These are phyloP conservation scores for Rosa persica DNA, from an alignment of 306 rosid species.

Conservation along the genomic window DNA sequence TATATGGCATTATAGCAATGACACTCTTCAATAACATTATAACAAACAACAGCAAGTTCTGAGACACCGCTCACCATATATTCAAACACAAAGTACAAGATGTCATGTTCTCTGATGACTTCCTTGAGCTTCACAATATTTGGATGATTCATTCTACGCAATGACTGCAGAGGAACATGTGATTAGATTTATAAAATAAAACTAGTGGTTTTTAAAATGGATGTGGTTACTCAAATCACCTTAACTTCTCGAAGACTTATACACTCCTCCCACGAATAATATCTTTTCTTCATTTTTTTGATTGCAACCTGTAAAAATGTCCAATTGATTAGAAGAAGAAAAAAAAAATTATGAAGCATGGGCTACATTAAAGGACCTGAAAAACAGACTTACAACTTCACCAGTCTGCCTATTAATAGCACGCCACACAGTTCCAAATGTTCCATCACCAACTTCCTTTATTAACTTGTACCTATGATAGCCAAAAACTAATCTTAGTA, in stretches of 20 bases:
- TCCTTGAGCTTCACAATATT: conserved; percentile 95
- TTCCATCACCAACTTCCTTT: conserved; percentile 99
- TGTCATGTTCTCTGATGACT: conserved; percentile 89
- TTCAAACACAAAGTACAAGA: conserved; percentile 87
- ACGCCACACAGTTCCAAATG: conserved; percentile 97
- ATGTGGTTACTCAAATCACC: conserved; percentile 39
- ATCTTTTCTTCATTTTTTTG: conserved; percentile 95
- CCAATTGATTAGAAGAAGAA: not conserved
- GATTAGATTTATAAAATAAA: not conserved
- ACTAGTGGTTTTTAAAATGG: not conserved
- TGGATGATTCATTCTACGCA: conserved; percentile 86
- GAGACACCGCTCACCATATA: conserved; percentile 70
- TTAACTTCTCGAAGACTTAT: conserved; percentile 93
- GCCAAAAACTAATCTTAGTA: not conserved
- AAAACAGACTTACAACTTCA: conserved; percentile 75
- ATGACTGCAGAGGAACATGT: conserved; percentile 49
- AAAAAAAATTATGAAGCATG: not conserved
- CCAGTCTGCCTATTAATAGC: conserved; percentile 89
- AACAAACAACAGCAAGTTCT: not conserved
- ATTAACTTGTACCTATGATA: conserved; percentile 73
- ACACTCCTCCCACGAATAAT: conserved; percentile 97
- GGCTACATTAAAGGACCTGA: not conserved
- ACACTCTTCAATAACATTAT: not conserved
- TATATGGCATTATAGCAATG: not conserved
- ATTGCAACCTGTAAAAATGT: conserved; percentile 74